Conservation (phyloP, 2,329 filamentous ascomycete species). For the Fusarium pseudograminearum region DNA sequence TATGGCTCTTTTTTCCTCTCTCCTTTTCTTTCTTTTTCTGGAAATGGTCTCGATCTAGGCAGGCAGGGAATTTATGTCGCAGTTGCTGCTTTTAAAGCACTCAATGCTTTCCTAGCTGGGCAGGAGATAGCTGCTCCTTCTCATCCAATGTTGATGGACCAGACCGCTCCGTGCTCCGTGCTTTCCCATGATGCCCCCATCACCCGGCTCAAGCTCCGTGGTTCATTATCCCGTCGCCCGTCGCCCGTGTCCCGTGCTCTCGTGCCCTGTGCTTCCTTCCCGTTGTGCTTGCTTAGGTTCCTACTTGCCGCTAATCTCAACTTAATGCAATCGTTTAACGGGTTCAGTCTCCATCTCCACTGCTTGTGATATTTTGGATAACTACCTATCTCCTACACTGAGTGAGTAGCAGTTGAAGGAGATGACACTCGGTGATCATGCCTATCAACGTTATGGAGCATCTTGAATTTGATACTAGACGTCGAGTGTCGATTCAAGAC, state of each 20-base stretch:
- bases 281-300: conserved; percentile 21
- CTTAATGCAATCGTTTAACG: neutral
- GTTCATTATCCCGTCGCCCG: conserved; percentile 22
- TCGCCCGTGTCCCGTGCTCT: conserved; percentile 18
- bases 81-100: conserved; percentile 11
- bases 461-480: conserved; percentile 7
- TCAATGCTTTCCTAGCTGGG: conserved; percentile 38
- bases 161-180: conserved; percentile 33
- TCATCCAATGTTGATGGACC: conserved; percentile 14
- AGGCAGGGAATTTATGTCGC: neutral
- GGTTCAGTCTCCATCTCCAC: conserved; percentile 2
- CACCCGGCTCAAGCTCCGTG: conserved; percentile 37
- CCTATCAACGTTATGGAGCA: neutral
- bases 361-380: neutral
- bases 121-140: conserved; percentile 34
- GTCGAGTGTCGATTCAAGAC: conserved; percentile 22
- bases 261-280: conserved; percentile 37
- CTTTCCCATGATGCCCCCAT: conserved; percentile 28
- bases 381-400: neutral
- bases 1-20: conserved; percentile 17
- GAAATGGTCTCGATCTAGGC: neutral
- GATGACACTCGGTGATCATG: neutral
- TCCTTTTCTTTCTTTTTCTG: neutral
- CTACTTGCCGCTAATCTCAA: conserved; percentile 31
- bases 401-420: neutral